Base-by-base conservation (phyloP, 2,329 filamentous ascomycete genomes). In the Fusarium caatingaense region DNA sequence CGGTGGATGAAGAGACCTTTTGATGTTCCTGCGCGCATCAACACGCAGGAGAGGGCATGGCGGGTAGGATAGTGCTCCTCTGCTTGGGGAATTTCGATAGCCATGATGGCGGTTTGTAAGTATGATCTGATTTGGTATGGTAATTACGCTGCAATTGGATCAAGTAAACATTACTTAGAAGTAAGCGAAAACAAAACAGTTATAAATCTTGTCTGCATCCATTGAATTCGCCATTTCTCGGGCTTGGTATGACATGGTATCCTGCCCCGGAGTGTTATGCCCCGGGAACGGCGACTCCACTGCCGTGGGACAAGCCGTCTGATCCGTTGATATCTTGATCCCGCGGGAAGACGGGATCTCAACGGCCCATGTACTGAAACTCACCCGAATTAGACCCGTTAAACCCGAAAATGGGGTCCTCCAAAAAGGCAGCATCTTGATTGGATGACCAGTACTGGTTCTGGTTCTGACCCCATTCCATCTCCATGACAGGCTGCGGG, bases 21-120 rank as follows among this genome's bases (percentile, higher is more conserved):
- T 6, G 88, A 90, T 8, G 88, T 91, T 7, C 89, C 89, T 23
- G 88, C 88, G 25, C 89, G 84, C 79, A 90, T 89, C 70, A 89
- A 88, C 20, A 87, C 83, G 12, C 87, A 87, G 6, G 82, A 82
- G 4, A 87, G 67, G 12, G 67, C 61, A 30, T 73, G 68, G 8
- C 75, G 71, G 6, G 47, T 66, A 5, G 51, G 60, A 4, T 30
- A 64, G 18, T 13, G 59, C 1, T 42, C 50, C 20, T 50, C 34
- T 4, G n/a, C 5, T 34, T 51, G 45, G 10, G 48, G 25, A 15
- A 55, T 45, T 3, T 55, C 30, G 20, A 65, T 69, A 46, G 60
- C 60, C 60, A 69, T 69, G 27, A 27, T 57, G 51, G 8, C 21
- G 23, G 12, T 25, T 18, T 37, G 23, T 37, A 5, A 16, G 20